phyloP scores from a whole-genome alignment of 768 basidiomycete genomes.

The Coprinellus micaceus region DNA sequence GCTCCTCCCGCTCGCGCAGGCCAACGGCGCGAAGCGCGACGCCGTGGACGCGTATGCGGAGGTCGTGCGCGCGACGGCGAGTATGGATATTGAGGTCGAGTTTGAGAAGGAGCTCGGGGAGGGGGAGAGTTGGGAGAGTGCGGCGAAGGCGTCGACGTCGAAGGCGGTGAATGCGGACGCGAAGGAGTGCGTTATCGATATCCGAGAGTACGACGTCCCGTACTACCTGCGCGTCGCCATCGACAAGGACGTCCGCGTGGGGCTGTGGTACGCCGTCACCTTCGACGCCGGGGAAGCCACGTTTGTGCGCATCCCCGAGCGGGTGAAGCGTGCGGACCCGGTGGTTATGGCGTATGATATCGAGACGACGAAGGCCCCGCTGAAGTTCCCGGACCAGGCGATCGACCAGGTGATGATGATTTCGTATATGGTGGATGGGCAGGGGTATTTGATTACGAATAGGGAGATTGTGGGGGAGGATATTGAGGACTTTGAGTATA shows the following conservation, averaged over 20 bases:
- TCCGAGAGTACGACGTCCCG: conserved; percentile 94
- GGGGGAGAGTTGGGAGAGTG: conserved; percentile 1
- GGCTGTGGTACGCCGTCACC: conserved; percentile 93
- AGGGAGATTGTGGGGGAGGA: conserved; percentile 96
- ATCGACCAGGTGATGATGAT: conserved; percentile 99
- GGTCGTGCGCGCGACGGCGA: conserved; percentile 75
- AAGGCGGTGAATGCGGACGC: conserved; percentile 72
- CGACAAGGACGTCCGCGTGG: conserved; percentile 96
- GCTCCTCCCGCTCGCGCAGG: conserved; percentile 81
- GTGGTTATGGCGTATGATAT: conserved; percentile 99
- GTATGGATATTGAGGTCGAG: conserved; percentile 67
- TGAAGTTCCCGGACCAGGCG: conserved; percentile 95
- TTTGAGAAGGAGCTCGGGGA: conserved; percentile 34
- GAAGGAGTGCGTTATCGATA: conserved; percentile 88
- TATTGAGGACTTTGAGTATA: conserved; percentile 98
- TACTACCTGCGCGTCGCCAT: conserved; percentile 99
- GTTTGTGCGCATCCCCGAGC: conserved; percentile 68
- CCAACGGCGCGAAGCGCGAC: conserved; percentile 88
- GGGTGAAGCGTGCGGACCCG: conserved; percentile 97
- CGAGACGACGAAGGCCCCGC: conserved; percentile 98
- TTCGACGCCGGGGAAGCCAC: conserved; percentile 77
- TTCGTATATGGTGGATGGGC: conserved; percentile 98
- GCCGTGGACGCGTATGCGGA: conserved; percentile 98
- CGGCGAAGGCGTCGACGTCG: conserved; percentile 6
- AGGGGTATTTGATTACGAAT: conserved; percentile 96